Evolutionary conservation across 306 rosid species (phyloP).

Genomic region (Mimosa bimucronata): DNA sequence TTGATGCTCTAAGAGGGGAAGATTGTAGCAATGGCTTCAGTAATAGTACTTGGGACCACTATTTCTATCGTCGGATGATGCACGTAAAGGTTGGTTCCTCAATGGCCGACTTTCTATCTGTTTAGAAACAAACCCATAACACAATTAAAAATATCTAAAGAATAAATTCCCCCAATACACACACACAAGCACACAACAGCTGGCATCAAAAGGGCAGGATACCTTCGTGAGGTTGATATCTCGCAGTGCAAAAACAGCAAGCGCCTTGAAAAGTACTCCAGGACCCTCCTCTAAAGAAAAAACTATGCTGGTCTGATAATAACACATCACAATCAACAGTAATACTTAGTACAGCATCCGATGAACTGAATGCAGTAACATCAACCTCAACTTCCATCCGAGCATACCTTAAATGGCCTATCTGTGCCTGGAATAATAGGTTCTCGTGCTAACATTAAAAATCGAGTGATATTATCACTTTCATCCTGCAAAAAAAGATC

Average conservation of each 20-base stretch:
- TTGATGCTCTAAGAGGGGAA: conserved; percentile 14
- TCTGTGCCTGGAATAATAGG: conserved; percentile 95
- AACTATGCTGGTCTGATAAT: conserved; percentile 88
- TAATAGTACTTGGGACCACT: conserved; percentile 67
- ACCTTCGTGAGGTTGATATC: conserved; percentile 90
- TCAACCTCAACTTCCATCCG: conserved; percentile 22
- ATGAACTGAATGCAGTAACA: conserved; percentile 26
- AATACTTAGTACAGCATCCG: conserved; percentile 13
- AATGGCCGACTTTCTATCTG: conserved; percentile 98
- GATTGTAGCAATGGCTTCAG: conserved; percentile 32
- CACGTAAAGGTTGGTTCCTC: conserved; percentile 74
- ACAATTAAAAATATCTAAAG: conserved; percentile 35
- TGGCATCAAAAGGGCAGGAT: conserved; percentile 22
- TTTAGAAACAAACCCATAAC: conserved; percentile 39
- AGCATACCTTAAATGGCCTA: conserved; percentile 82
- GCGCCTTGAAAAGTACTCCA: conserved; percentile 95
- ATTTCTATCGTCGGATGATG: conserved; percentile 63
- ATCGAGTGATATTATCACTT: conserved; percentile 84
- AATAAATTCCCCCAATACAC: not conserved
- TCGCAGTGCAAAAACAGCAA: conserved; percentile 95
- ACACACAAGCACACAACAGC: not conserved
- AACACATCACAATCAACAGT: conserved; percentile 34
- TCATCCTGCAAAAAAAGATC: conserved; percentile 74
- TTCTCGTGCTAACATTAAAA: conserved; percentile 88
- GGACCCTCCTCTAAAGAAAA: conserved; percentile 98